Percentiles rank a stretch among this genome's conserved stretches.
Conservation (phyloP, 108 stramenopile genomes). For the Phaeodactylum tricornutum region DNA sequence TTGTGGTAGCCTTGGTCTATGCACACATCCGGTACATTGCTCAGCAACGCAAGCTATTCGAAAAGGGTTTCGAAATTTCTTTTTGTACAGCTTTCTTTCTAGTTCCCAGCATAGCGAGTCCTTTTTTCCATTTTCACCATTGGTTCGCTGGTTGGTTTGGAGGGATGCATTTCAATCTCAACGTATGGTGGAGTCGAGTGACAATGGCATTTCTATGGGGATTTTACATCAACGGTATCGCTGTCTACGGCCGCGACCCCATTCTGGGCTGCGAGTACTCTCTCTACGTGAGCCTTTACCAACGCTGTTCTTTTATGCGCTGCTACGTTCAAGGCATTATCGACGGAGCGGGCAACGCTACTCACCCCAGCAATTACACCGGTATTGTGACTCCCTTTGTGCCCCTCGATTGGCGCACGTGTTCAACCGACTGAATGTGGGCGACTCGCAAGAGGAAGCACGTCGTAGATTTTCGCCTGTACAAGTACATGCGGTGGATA, state of each 20-base stretch:
- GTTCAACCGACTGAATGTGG: too few species aligned
- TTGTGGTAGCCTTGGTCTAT: conserved; percentile 17
- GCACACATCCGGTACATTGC: conserved; percentile 25
- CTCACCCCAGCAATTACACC: too few species aligned
- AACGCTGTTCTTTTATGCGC: conserved; percentile 36
- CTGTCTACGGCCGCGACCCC: conserved; percentile 64
- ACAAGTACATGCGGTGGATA: too few species aligned
- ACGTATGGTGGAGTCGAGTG: conserved; percentile 31
- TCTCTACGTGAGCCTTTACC: conserved; percentile 29
- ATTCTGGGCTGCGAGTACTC: conserved; percentile 52
- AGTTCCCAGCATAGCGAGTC: conserved; percentile 19
- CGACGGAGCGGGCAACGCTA: too few species aligned
- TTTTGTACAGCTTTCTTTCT: conserved; percentile 27
- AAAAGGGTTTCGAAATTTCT: conserved; percentile 27
- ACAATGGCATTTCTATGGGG: conserved; percentile 39
- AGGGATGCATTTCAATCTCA: conserved; percentile 41
- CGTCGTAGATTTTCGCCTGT: too few species aligned
- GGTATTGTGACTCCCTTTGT: too few species aligned
- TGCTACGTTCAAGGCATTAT: conserved; percentile 49
- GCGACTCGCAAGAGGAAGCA: too few species aligned
- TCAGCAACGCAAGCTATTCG: conserved; percentile 15
- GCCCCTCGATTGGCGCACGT: too few species aligned
- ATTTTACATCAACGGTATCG: conserved; percentile 43
- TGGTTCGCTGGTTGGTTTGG: conserved; percentile 44
- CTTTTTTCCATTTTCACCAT: conserved; percentile 66